phyloP scores from a whole-genome alignment of 257 asterid species.

The Coffea canephora region DNA sequence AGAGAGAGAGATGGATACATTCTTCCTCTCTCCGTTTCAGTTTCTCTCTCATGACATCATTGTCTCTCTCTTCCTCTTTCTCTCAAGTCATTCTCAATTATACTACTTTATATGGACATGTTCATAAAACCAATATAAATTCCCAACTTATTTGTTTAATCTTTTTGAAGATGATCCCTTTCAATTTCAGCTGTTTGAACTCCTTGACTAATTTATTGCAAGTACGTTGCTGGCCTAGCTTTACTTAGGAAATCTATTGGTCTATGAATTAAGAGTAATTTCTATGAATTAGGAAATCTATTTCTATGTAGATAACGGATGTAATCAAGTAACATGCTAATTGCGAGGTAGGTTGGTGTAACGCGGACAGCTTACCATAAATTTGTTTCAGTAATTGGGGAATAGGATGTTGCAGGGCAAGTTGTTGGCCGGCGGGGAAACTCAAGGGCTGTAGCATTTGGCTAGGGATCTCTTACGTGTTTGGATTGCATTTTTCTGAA shows the following conservation, averaged over 20 bases:
- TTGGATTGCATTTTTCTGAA: no score
- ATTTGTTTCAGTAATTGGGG: neutral
- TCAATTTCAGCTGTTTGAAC: neutral
- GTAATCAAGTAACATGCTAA: neutral
- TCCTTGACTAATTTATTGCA: neutral
- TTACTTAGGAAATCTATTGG: no score
- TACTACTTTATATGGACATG: conserved; percentile 18
- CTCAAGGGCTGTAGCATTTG: no score
- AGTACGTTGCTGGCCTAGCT: no score
- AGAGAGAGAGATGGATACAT: neutral
- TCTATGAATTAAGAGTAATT: no score
- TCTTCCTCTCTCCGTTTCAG: neutral
- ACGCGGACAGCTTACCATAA: neutral
- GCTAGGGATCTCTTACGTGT: no score
- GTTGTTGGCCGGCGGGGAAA: neutral
- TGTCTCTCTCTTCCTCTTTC: conserved; percentile 6
- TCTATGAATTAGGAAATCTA: no score
- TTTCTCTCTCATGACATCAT: conserved; percentile 11
- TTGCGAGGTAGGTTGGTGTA: neutral
- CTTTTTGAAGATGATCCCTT: neutral
- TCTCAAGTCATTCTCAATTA: conserved; percentile 29
- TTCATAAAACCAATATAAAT: conserved; percentile 12
- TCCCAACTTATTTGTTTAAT: neutral
- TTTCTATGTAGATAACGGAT: no score
- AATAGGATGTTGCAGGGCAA: neutral